Conservation (phyloP, 2,329 filamentous ascomycete genomes). For the Fusarium kyushuense region DNA sequence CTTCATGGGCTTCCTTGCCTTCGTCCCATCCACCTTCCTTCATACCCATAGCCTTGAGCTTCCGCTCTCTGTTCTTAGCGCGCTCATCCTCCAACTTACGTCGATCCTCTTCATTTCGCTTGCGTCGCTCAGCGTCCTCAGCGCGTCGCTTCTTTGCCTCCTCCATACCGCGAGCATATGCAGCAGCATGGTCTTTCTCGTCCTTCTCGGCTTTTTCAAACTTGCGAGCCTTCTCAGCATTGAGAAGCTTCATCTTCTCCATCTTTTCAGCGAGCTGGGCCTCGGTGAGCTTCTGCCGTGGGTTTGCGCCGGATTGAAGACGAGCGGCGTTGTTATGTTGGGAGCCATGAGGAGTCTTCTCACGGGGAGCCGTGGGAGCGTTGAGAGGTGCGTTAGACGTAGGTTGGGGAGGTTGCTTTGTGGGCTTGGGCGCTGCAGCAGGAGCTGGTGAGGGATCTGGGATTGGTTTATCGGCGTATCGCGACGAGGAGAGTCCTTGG, state of each 20-base stretch:
- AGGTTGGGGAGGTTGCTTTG: constrained; percentile 35
- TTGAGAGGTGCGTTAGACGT: constrained; percentile 49
- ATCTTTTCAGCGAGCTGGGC: constrained; percentile 69
- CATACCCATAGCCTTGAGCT: constrained; percentile 68
- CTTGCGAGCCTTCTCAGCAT: constrained; percentile 69
- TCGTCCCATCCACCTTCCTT: constrained; percentile 70
- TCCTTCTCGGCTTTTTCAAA: constrained; percentile 70
- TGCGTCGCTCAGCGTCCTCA: constrained; percentile 65
- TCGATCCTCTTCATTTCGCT: constrained; percentile 64
- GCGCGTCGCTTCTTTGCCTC: constrained; percentile 65
- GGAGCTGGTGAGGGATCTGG: neutral
- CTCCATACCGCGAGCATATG: constrained; percentile 67
- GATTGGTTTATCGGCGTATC: constrained; percentile 51
- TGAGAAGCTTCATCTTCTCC: constrained; percentile 69
- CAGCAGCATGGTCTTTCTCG: constrained; percentile 65
- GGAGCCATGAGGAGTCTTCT: constrained; percentile 41
- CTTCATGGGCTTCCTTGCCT: constrained; percentile 62
- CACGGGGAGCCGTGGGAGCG: constrained; percentile 49
- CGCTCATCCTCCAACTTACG: constrained; percentile 69
- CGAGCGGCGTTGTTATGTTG: constrained; percentile 57
- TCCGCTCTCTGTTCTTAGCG: constrained; percentile 69
- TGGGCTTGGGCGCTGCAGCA: constrained; percentile 22
- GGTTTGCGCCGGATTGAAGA: constrained; percentile 67
- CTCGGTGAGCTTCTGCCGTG: constrained; percentile 70
- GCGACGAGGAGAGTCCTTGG: constrained; percentile 48